phyloP scores from a whole-genome alignment of 805 yeast species.

The Pichia paraexigua region DNA sequence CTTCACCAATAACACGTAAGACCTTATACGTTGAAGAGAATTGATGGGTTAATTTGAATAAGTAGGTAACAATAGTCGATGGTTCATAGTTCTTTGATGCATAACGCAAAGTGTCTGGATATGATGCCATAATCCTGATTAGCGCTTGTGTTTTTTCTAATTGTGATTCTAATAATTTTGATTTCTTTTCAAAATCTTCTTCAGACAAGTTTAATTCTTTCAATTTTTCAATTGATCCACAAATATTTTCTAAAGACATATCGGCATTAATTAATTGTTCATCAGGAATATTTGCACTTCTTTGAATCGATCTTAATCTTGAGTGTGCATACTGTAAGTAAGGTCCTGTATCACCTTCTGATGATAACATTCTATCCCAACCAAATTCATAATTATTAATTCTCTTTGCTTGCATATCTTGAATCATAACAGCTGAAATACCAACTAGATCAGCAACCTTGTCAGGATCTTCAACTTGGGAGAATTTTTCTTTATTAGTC shows the following conservation, averaged over 20 bases:
- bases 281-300: slow-evolving; percentile 56
- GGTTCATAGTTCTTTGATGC: slow-evolving; percentile 87
- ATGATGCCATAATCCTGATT: slow-evolving; percentile 74
- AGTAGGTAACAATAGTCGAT: slow-evolving; percentile 85
- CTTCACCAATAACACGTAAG: slow-evolving; percentile 96
- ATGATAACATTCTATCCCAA: slow-evolving; percentile 97
- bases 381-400: slow-evolving; percentile 92
- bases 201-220: slow-evolving; percentile 18
- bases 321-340: slow-evolving; percentile 98
- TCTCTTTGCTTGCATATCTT: slow-evolving; percentile 97
- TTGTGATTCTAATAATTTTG: slow-evolving; percentile 22
- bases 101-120: slow-evolving; percentile 81
- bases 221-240: slow-evolving; percentile 24
- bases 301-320: slow-evolving; percentile 87
- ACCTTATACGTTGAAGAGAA: slow-evolving; percentile 95
- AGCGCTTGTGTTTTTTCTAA: slow-evolving; percentile 39
- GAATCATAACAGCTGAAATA: slow-evolving; percentile 96
- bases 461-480: slow-evolving; percentile 90
- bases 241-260: slow-evolving; percentile 23
- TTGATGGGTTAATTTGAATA: slow-evolving; percentile 86
- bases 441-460: slow-evolving; percentile 93
- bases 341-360: slow-evolving; percentile 99
- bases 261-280: slow-evolving; percentile 23
- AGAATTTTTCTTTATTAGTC: slow-evolving; percentile 81
- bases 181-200: slow-evolving; percentile 26